phyloP scores from a whole-genome alignment of 164 flowering plant genomes.

The Magnolia sinica region DNA sequence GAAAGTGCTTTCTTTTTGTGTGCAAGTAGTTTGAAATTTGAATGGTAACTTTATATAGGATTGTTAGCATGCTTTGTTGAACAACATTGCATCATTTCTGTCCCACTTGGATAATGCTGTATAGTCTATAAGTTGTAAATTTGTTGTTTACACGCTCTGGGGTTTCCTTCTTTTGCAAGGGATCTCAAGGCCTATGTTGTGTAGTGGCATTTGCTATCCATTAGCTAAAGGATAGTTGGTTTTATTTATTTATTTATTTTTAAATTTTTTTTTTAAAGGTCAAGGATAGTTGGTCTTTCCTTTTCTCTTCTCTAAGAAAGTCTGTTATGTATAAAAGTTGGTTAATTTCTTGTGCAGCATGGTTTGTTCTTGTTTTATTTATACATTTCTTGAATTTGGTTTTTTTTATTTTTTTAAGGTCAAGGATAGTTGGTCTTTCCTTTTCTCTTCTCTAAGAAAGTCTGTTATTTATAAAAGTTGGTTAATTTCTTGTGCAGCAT shows the following conservation, averaged over 20 bases:
- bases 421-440: not conserved
- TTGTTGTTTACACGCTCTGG: not conserved
- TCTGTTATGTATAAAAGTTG: not conserved
- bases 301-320: not conserved
- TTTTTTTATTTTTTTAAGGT: not conserved
- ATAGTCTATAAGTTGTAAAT: not conserved
- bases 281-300: not conserved
- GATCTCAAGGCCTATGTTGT: not conserved
- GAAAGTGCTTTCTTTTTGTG: not conserved
- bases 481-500: not conserved
- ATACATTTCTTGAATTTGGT: not conserved
- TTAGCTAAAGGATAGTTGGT: not conserved
- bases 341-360: not conserved
- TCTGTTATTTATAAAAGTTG: not conserved
- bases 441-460: not conserved
- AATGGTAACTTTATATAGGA: not conserved
- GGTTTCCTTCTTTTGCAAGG: not conserved
- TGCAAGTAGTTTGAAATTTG: not conserved
- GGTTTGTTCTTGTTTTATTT: not conserved
- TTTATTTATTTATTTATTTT: not conserved
- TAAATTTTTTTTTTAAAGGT: too few relatives aligned
- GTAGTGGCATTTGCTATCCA: not conserved
- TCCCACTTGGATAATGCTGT: not conserved
- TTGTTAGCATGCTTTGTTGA: not conserved
- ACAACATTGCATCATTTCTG: not conserved